phyloP scores from a whole-genome alignment of 208 protist species.

The Angomonas ambiguus region DNA sequence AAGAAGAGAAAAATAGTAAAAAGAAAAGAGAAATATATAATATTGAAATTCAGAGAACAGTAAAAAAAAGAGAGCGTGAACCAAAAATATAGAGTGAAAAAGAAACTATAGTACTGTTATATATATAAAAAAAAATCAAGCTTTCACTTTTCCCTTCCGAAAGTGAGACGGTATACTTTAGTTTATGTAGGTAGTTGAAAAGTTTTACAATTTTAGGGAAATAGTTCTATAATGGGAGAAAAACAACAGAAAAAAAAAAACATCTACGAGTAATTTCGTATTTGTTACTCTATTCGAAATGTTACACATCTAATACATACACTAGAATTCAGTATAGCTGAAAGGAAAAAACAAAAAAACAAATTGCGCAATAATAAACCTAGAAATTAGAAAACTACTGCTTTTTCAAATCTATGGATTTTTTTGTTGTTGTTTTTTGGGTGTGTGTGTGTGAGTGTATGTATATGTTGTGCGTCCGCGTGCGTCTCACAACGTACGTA shows the following conservation, averaged over 20 bases:
- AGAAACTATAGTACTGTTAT: conserved; percentile 1
- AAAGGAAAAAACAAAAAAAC: conserved; percentile 20
- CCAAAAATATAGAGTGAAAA: conserved; percentile 1
- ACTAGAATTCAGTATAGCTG: conserved; percentile 17
- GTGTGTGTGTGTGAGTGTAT: too few species aligned
- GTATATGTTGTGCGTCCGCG: too few species aligned
- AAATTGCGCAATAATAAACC: conserved; percentile 8
- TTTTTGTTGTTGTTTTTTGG: too few species aligned
- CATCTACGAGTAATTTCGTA: background rate
- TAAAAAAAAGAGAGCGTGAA: too few species aligned
- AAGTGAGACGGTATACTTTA: too few species aligned
- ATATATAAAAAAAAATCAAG: too few species aligned
- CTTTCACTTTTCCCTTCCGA: too few species aligned
- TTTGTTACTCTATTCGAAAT: background rate
- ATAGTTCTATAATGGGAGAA: background rate
- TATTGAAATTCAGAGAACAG: too few species aligned
- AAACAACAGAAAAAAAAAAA: conserved; percentile 22
- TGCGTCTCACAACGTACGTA: background rate
- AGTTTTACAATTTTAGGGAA: background rate
- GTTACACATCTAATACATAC: background rate
- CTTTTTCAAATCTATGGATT: too few species aligned
- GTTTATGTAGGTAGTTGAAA: background rate
- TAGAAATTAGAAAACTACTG: conserved; percentile 4
- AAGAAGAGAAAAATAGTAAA: background rate
- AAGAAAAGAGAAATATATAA: conserved; percentile 4